Evolutionary conservation across 2,329 filamentous ascomycete genomes (phyloP).

Genomic region (Ophiostoma ulmi): DNA sequence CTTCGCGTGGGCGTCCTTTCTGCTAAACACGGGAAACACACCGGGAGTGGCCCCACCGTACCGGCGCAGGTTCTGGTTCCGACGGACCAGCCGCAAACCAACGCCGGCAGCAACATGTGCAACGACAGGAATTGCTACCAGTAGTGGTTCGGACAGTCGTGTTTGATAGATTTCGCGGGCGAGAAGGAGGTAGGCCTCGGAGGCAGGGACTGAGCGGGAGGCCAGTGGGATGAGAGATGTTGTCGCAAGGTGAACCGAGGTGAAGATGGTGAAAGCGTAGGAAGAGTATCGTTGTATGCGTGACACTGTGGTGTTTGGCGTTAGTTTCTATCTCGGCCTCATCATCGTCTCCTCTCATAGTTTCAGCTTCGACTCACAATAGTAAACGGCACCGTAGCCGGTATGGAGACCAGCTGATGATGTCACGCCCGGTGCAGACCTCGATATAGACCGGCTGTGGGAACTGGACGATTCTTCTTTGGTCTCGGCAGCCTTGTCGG

Average conservation of each 20-base stretch:
- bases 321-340: neutral
- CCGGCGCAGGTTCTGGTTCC: conserved; percentile 63
- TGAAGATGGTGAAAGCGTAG: conserved; percentile 75
- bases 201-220: conserved; percentile 65
- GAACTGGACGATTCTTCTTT: neutral
- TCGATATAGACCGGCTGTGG: conserved; percentile 19
- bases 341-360: neutral
- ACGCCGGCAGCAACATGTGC: conserved; percentile 75
- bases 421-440: conserved; percentile 29
- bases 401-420: conserved; percentile 16
- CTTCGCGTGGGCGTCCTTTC: neutral
- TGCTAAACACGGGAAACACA: conserved; percentile 34
- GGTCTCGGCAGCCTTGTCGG: neutral
- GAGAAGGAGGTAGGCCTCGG: conserved; percentile 83
- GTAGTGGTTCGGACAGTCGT: conserved; percentile 68
- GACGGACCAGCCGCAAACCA: conserved; percentile 67
- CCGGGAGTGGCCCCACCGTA: conserved; percentile 66
- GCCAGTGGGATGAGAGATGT: conserved; percentile 74
- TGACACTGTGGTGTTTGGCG: conserved; percentile 47
- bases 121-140: conserved; percentile 69
- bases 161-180: conserved; percentile 91
- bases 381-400: conserved; percentile 65
- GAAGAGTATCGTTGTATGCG: conserved; percentile 84
- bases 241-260: conserved; percentile 71
- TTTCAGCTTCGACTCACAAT: conserved; percentile 16